These are phyloP conservation scores for Neocucurbitaria cava DNA, from an alignment of 2,329 filamentous ascomycete species.

Conservation along the genomic window DNA sequence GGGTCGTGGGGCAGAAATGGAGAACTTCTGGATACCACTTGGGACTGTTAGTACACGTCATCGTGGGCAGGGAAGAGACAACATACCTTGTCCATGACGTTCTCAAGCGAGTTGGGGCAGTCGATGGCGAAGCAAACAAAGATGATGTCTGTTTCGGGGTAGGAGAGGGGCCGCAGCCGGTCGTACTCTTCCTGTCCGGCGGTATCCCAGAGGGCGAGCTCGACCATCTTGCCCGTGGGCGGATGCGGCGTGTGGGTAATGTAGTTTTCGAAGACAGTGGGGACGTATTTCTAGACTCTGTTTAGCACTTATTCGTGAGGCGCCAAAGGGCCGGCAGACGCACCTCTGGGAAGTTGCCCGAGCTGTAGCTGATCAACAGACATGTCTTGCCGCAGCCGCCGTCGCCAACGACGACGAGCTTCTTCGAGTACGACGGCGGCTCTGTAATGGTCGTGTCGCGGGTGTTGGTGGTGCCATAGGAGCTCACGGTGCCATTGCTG, in stretches of 20 bases:
- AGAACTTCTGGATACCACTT: slow-evolving; percentile 99
- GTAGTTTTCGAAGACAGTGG: slow-evolving; percentile 99
- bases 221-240: slow-evolving; percentile 88
- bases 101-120: slow-evolving; percentile 96
- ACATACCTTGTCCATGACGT: slow-evolving; percentile 96
- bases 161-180: slow-evolving; percentile 90
- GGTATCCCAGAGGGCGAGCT: slow-evolving; percentile 97
- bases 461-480: slow-evolving; percentile 76
- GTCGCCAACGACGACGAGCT: slow-evolving; percentile 98
- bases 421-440: slow-evolving; percentile 94
- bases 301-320: slow-evolving; percentile 7
- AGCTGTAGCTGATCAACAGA: slow-evolving; percentile 96
- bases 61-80: neutral
- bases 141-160: slow-evolving; percentile 95
- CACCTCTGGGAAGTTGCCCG: slow-evolving; percentile 98
- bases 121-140: slow-evolving; percentile 99
- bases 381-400: slow-evolving; percentile 99
- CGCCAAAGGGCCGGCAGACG: neutral
- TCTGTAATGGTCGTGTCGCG: slow-evolving; percentile 88
- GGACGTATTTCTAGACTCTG: slow-evolving; percentile 88
- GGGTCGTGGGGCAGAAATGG: slow-evolving; percentile 97
- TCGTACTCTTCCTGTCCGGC: slow-evolving; percentile 99
- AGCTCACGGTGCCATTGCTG: slow-evolving; percentile 91
- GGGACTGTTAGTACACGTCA: slow-evolving; percentile 33
- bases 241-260: slow-evolving; percentile 95